Conservation (phyloP, 1,284 basidiomycete genomes). For the Amylostereum areolatum region DNA sequence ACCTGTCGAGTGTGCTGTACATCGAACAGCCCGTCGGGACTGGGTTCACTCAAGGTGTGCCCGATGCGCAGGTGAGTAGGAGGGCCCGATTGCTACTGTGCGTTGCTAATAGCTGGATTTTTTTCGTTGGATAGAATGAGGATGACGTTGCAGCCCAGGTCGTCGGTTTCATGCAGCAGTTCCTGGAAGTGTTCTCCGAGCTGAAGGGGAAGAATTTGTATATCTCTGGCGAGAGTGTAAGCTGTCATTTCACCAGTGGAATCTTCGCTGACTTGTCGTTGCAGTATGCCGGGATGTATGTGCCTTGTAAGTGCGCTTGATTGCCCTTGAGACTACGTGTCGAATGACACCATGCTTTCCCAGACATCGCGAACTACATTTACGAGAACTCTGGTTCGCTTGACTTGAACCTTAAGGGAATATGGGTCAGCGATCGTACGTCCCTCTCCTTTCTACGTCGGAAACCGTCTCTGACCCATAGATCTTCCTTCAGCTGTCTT, state of each 20-base stretch:
- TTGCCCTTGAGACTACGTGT: neutral
- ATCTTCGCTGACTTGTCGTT: neutral
- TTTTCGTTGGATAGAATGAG: slow-evolving; percentile 42
- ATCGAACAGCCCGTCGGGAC: slow-evolving; percentile 83
- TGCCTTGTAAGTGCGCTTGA: slow-evolving; percentile 38
- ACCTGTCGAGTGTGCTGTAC: slow-evolving; percentile 71
- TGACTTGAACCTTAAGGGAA: slow-evolving; percentile 56
- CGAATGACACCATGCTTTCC: neutral
- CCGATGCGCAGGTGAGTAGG: slow-evolving; percentile 49
- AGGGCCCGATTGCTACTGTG: slow-evolving; percentile 10
- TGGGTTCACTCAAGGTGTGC: slow-evolving; percentile 72
- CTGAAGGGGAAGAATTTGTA: slow-evolving; percentile 65
- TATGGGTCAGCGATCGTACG: slow-evolving; percentile 71
- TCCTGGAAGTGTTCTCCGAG: slow-evolving; percentile 66
- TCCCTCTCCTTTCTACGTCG: slow-evolving; percentile 3
- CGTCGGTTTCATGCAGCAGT: slow-evolving; percentile 68
- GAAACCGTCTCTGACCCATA: slow-evolving; percentile 10
- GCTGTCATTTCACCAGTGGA: slow-evolving; percentile 18
- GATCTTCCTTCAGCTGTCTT: slow-evolving; percentile 35
- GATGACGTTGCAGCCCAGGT: slow-evolving; percentile 58
- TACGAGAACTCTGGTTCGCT: slow-evolving; percentile 49
- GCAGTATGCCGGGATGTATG: slow-evolving; percentile 56
- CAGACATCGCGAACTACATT: slow-evolving; percentile 72
- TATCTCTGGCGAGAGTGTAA: slow-evolving; percentile 65
- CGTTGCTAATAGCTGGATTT: neutral